Percentiles rank a stretch among this genome's conserved stretches.
Conservation (phyloP, 768 basidiomycete species). For the Podaxis sp. region DNA sequence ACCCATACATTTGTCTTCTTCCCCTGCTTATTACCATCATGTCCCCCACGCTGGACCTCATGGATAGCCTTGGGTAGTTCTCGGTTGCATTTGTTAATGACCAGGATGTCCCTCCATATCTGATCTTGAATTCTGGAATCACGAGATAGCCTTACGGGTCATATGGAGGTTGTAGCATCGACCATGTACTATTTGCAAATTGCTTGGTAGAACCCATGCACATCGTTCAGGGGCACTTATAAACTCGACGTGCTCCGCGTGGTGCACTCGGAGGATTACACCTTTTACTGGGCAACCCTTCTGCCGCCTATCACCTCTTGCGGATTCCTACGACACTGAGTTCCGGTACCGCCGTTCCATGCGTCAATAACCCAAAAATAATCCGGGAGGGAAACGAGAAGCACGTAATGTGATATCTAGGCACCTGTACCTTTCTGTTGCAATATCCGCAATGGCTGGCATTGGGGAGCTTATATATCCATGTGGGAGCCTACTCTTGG, state of each 20-base stretch:
- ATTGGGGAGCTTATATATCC: constrained; percentile 4
- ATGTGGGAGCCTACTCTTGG: not conserved
- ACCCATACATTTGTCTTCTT: not conserved
- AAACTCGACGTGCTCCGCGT: not conserved
- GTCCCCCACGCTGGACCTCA: not conserved
- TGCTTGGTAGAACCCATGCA: too few species aligned
- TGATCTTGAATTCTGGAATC: not conserved
- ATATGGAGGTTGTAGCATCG: too few species aligned
- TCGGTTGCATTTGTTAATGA: not conserved
- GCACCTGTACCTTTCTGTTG: not conserved
- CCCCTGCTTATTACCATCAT: not conserved
- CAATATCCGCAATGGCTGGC: not conserved
- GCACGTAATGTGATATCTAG: not conserved
- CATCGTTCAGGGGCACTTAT: too few species aligned
- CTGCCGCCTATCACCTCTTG: not conserved
- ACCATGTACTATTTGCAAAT: too few species aligned
- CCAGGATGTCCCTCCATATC: not conserved
- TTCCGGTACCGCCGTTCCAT: not conserved
- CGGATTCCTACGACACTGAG: not conserved
- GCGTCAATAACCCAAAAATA: not conserved
- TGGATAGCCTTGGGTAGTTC: not conserved
- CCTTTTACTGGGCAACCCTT: not conserved
- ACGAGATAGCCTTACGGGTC: not conserved
- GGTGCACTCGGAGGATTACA: not conserved
- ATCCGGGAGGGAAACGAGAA: not conserved